Evolutionary conservation across 2,329 filamentous ascomycete genomes (phyloP), one percentile per base, ranked within the genome.

Genomic region (Colletotrichum zoysiae): DNA sequence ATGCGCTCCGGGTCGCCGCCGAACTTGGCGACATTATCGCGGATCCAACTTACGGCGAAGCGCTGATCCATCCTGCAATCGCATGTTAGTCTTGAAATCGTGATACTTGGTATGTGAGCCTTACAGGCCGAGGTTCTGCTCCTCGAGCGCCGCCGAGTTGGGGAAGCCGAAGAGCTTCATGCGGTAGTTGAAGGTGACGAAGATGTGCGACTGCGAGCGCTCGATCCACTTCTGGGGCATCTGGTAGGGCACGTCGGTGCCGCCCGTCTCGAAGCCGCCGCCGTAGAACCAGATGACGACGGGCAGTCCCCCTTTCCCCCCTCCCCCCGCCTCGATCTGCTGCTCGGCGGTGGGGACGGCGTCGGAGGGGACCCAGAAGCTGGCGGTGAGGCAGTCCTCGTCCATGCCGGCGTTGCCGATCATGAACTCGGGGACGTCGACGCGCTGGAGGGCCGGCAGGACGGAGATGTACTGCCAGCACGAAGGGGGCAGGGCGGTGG

Each of bases 361-460:
- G 35, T 23, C 59, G 26, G 70, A 33, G 33, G 65, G 70, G 18
- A 51, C 65, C 70, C 70, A 72, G 5, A 93, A 85, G 67, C 85
- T 87, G 71, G 93, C 79, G 2, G 85, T 90, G 48, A 93, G 80
- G 75, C 91, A 93, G 78, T 93, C 90, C 78, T 93, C 91, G 46
- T 72, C 55, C 70, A 72, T 70, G 23, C 70, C 70, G 46, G 70
- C 70, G 48, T 42, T 38, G 20, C 70, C 65, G 55, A 70, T 72
- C 70, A 72, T 70, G 65, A 72, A 72, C 70, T 72, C 70, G 23
- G 70, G 65, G 53, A 70, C 70, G 23, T 72, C 65, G 40, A 69
- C 60, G 14, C 70, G 70, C 59, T 60, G 65, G 33, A 72, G 64
- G 38, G 65, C 70, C 40, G 70, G 70, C 40, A 69, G 65, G 23